phyloP scores from a whole-genome alignment of 352 stramenopile species.

The Phytophthora rubi region DNA sequence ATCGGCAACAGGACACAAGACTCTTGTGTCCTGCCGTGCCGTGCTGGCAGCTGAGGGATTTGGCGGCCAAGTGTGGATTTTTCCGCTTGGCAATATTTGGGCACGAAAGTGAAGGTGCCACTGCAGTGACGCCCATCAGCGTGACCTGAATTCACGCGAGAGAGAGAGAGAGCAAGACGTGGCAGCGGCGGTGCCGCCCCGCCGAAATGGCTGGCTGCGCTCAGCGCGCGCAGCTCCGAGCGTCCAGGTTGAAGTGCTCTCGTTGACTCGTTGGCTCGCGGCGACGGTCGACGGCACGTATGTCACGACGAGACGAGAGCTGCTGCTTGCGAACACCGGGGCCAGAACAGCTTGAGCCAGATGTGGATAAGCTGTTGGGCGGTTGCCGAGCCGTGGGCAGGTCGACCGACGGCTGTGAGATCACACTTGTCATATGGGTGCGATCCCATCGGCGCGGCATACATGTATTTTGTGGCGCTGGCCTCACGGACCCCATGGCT shows the following conservation, averaged over 20 bases:
- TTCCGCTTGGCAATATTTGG: conserved; percentile 29
- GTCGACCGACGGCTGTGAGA: conserved; percentile 11
- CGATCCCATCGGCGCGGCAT: not conserved
- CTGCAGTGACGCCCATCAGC: conserved; percentile 12
- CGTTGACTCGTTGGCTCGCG: conserved; percentile 1
- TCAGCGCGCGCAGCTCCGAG: conserved; percentile 11
- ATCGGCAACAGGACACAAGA: not conserved
- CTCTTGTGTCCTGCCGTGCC: too few relatives aligned
- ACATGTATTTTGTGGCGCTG: not conserved
- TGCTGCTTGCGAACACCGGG: conserved; percentile 24
- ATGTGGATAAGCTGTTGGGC: conserved; percentile 2
- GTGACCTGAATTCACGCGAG: conserved; percentile 11
- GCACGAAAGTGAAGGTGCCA: not conserved
- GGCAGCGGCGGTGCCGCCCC: conserved; percentile 4
- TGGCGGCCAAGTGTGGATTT: conserved; percentile 27
- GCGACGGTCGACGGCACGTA: conserved; percentile 8
- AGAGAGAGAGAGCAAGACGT: conserved; percentile 1
- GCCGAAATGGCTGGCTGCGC: conserved; percentile 29
- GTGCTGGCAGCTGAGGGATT: conserved; percentile 12
- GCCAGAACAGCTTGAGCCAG: not conserved
- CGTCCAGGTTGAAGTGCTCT: conserved; percentile 23
- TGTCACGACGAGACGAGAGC: conserved; percentile 7
- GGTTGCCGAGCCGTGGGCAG: not conserved
- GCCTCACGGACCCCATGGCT: conserved; percentile 18
- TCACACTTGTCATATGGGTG: conserved; percentile 30